Percentiles rank a stretch among this genome's conserved stretches.
Conservation (phyloP, 1,284 basidiomycete species). For the Pterula multifida region DNA sequence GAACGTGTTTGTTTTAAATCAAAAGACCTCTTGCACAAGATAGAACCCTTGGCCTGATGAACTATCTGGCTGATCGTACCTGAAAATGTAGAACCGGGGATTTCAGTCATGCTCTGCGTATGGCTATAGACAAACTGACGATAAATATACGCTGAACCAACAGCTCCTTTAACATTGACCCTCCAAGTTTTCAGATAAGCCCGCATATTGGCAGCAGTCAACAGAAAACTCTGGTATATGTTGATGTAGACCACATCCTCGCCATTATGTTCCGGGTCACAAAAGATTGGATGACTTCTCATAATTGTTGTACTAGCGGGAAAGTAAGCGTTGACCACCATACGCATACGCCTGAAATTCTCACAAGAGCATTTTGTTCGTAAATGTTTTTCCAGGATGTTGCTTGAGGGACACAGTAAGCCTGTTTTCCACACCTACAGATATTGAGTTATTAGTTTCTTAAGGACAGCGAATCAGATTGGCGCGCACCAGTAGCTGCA, state of each 20-base stretch:
- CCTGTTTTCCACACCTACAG: constrained; percentile 42
- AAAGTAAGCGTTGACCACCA: constrained; percentile 5
- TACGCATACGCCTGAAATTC: constrained; percentile 14
- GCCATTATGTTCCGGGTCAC: constrained; percentile 66
- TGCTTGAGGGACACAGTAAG: constrained; percentile 55
- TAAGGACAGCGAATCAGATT: background rate
- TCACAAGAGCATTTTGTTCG: constrained; percentile 60
- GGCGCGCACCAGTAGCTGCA: constrained; percentile 34
- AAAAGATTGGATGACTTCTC: constrained; percentile 64
- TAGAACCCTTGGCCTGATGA: background rate
- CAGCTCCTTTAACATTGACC: constrained; percentile 17
- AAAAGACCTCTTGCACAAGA: background rate
- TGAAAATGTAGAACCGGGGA: background rate
- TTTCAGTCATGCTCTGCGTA: background rate
- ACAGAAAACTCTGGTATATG: constrained; percentile 78
- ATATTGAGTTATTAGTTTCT: background rate
- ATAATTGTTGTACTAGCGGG: constrained; percentile 47
- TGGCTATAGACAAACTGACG: background rate
- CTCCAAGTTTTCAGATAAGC: constrained; percentile 64
- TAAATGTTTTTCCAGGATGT: constrained; percentile 43
- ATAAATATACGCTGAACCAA: background rate
- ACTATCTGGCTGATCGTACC: background rate
- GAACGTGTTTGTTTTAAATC: background rate
- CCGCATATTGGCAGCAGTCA: constrained; percentile 83
- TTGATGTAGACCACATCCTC: constrained; percentile 59